phyloP scores from a whole-genome alignment of 306 rosid genomes.

The Spatholobus suberectus region DNA sequence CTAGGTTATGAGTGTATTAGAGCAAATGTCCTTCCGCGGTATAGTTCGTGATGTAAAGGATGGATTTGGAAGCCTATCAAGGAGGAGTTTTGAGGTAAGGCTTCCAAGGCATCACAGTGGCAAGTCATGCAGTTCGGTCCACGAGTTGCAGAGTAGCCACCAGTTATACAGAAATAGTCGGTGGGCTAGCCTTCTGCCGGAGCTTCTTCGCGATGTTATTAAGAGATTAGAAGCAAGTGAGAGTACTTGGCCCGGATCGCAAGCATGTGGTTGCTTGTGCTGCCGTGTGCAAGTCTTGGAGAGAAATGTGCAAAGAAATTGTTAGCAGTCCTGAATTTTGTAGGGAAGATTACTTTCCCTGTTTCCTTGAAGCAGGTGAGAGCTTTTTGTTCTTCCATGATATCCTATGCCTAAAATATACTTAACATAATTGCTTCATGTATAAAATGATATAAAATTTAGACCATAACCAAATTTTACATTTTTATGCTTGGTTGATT shows the following conservation, averaged over 20 bases:
- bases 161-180: constrained; percentile 74
- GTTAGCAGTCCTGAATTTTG: constrained; percentile 81
- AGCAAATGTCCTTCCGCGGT: constrained; percentile 91
- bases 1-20: constrained; percentile 44
- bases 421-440: not conserved
- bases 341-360: constrained; percentile 94
- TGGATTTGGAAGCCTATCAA: constrained; percentile 90
- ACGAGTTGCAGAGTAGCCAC: constrained; percentile 68
- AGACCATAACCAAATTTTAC: not conserved
- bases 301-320: constrained; percentile 96
- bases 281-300: constrained; percentile 93
- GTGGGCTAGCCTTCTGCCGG: constrained; percentile 98
- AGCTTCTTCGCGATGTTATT: constrained; percentile 86
- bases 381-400: not conserved
- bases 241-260: constrained; percentile 89
- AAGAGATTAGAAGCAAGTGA: constrained; percentile 92
- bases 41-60: constrained; percentile 96
- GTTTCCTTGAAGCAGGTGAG: constrained; percentile 88
- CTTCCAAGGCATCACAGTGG: constrained; percentile 82
- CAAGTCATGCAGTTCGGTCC: constrained; percentile 80
- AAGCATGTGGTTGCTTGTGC: constrained; percentile 88
- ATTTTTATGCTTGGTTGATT: constrained; percentile 14
- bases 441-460: not conserved
- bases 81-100: constrained; percentile 88
- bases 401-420: not conserved